Evolutionary conservation across 352 stramenopile species (phyloP).

Genomic region (Globisporangium abappressorium): DNA sequence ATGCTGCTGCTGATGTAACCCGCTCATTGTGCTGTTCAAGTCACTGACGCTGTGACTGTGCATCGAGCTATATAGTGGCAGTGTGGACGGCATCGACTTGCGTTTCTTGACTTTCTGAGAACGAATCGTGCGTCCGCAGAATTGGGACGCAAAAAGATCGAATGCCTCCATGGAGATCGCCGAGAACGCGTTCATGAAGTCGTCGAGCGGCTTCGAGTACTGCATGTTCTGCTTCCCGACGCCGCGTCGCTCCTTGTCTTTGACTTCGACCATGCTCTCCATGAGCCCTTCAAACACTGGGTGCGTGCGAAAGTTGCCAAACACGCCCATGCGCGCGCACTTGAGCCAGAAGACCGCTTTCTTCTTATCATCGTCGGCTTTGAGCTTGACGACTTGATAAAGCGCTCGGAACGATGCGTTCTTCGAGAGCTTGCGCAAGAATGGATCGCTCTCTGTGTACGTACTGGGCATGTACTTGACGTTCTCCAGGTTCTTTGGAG

Average conservation of each 20-base stretch:
- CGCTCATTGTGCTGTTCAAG: not conserved
- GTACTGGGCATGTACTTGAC: conserved; percentile 75
- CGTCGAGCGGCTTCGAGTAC: conserved; percentile 66
- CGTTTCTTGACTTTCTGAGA: conserved; percentile 76
- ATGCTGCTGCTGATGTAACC: not conserved
- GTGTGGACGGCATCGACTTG: conserved; percentile 12
- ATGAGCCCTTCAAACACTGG: conserved; percentile 75
- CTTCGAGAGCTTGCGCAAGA: conserved; percentile 76
- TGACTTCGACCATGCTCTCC: conserved; percentile 78
- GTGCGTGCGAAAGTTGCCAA: conserved; percentile 66
- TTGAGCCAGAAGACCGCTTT: conserved; percentile 65
- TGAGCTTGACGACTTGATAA: conserved; percentile 57
- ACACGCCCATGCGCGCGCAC: conserved; percentile 69
- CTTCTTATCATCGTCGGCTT: conserved; percentile 29
- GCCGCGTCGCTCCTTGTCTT: conserved; percentile 76
- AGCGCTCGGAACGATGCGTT: conserved; percentile 67
- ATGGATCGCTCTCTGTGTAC: conserved; percentile 77
- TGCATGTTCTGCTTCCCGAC: conserved; percentile 87
- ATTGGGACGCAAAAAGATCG: conserved; percentile 70
- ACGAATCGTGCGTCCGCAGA: conserved; percentile 67
- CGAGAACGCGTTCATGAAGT: conserved; percentile 65
- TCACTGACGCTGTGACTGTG: conserved; percentile 1
- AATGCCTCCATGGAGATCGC: conserved; percentile 71
- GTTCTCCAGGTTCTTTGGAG: conserved; percentile 71
- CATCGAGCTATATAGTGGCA: not conserved